Evolutionary conservation across 2,329 filamentous ascomycete genomes (phyloP), one percentile per base, ranked within the genome.

Genomic region (Talaromyces sp.): DNA sequence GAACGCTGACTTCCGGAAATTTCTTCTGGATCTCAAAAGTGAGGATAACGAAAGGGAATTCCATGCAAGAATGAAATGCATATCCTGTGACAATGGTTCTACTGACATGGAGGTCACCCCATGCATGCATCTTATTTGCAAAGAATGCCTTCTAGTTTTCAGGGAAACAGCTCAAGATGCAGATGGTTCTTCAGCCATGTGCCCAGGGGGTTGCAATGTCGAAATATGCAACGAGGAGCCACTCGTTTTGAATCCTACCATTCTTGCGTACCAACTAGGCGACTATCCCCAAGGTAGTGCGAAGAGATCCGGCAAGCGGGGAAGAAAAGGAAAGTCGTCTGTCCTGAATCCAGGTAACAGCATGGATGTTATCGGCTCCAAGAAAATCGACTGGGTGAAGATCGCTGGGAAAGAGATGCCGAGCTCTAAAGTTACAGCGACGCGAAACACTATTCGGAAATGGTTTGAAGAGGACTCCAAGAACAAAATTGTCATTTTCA

Each of bases 401-500:
- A 52, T 57, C 1, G 66, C 68, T 22, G 67, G 60, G 1, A 47
- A 69, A 1, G 47, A 72, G 0, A 71, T 77, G 36, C 73, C 75
- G 0, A 72, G 72, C n/a, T 71, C 78, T 0, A 81, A 81, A 64
- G 68, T 77, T 1, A 70, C 66, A 4, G 73, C 72, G 11, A 66
- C 77, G 4, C 72, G 71, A 49, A 64, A 69, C 1, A 65, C 72
- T 6, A 60, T 81, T 4, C 59, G 77, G 3, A 70, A 75, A 11
- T 80, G 78, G 69, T 69, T 80, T 13, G 54, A 72, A 1, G 75
- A 82, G 13, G 78, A 81, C 4, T 74, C 76, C 0, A 57, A 74
- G 0, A 78, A 79, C 47, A 88, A 88, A 70, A 80, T 87, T 53
- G 84, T 84, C 61, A 72, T 88, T 53, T 88, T 86, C 65, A 84